Percentiles rank a stretch among this genome's conserved stretches.
Evolutionary conservation across 2,329 filamentous ascomycete genomes (phyloP).

Genomic region (Fusarium nurragi): DNA sequence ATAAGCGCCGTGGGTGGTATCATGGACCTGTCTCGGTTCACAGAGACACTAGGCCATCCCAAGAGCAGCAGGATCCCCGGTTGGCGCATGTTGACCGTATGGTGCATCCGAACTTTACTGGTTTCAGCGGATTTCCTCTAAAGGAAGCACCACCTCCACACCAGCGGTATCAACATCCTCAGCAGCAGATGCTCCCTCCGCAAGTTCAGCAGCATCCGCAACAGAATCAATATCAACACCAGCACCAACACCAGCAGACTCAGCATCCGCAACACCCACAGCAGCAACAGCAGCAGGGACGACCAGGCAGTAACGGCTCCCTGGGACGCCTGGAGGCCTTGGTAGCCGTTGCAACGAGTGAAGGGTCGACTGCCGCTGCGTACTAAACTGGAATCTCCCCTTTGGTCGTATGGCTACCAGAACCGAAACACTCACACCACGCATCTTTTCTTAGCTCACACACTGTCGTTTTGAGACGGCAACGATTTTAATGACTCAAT

Average conservation of each 20-base stretch:
- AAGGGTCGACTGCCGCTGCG: constrained; percentile 55
- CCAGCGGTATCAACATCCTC: constrained; percentile 38
- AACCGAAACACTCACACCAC: neutral
- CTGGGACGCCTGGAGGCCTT: constrained; percentile 54
- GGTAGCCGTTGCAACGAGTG: constrained; percentile 57
- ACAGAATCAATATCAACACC: constrained; percentile 24
- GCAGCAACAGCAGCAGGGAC: constrained; percentile 47
- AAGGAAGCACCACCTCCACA: constrained; percentile 45
- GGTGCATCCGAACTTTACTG: constrained; percentile 65
- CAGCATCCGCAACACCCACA: constrained; percentile 5
- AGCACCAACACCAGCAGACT: constrained; percentile 44
- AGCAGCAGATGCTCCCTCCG: constrained; percentile 2
- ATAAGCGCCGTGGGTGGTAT: constrained; percentile 78
- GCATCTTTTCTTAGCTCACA: neutral
- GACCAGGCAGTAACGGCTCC: constrained; percentile 46
- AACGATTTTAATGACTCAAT: constrained; percentile 41
- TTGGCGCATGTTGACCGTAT: constrained; percentile 64
- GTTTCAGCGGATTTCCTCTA: constrained; percentile 61
- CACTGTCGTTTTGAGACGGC: constrained; percentile 15
- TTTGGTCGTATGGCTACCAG: neutral
- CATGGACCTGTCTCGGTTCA: constrained; percentile 60
- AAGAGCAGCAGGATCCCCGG: constrained; percentile 45
- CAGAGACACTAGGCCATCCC: constrained; percentile 48
- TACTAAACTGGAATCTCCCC: constrained; percentile 42
- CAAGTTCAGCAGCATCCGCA: constrained; percentile 32